Evolutionary conservation across 352 stramenopile genomes (phyloP).

Genomic region (Phytophthora fragariaefolia): DNA sequence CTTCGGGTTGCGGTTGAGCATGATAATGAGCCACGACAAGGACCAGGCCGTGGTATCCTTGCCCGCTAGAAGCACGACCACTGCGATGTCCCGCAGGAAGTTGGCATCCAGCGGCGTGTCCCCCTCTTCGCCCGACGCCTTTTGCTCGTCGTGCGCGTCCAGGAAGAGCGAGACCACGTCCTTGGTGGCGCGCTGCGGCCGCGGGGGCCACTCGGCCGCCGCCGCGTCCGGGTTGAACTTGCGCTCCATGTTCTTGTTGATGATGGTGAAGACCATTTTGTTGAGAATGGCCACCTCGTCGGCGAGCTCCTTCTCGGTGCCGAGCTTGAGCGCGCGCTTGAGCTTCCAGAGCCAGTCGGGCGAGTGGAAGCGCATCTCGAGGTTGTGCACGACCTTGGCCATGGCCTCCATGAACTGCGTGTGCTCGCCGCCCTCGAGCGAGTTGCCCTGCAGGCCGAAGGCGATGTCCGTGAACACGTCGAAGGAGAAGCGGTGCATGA

Average conservation of each 20-base stretch:
- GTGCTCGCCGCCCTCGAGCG: slow-evolving; percentile 42
- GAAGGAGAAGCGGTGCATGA: slow-evolving; percentile 61
- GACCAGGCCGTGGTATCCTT: slow-evolving; percentile 80
- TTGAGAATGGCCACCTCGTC: slow-evolving; percentile 43
- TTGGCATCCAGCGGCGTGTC: slow-evolving; percentile 41
- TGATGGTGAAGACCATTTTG: slow-evolving; percentile 51
- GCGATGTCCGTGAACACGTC: slow-evolving; percentile 65
- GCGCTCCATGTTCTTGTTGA: slow-evolving; percentile 52
- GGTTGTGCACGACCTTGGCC: slow-evolving; percentile 34
- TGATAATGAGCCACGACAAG: slow-evolving; percentile 76
- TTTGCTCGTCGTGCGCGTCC: slow-evolving; percentile 36
- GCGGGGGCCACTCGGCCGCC: slow-evolving; percentile 20
- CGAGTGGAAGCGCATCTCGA: slow-evolving; percentile 52
- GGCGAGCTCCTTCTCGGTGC: slow-evolving; percentile 43
- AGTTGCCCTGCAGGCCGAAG: slow-evolving; percentile 58
- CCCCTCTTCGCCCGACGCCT: slow-evolving; percentile 14
- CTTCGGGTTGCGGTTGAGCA: slow-evolving; percentile 66
- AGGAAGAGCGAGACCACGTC: slow-evolving; percentile 60
- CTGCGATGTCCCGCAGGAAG: slow-evolving; percentile 70
- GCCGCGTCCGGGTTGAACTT: slow-evolving; percentile 33
- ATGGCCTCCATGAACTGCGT: slow-evolving; percentile 63
- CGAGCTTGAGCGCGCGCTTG: slow-evolving; percentile 55
- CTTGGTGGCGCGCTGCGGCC: slow-evolving; percentile 26
- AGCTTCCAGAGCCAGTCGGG: slow-evolving; percentile 64
- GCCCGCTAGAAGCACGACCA: slow-evolving; percentile 75